A percentile compares a stretch with the other conserved stretches of the same genome.
Conservation (phyloP, 371 early-diverging fungal genomes). For the Chytridium lagenaria region DNA sequence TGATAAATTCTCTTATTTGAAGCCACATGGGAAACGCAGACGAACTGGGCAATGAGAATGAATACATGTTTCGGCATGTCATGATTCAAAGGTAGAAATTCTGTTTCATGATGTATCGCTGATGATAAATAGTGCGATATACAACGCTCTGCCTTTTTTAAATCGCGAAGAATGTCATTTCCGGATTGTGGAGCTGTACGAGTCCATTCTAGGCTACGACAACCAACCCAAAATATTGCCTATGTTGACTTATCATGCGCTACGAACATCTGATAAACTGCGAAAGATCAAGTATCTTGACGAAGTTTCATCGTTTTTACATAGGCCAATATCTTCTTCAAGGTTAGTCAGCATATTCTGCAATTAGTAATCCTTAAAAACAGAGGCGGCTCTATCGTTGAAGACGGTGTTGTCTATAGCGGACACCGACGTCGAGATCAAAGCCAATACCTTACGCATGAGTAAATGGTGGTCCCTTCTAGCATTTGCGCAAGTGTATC, state of each 20-base stretch:
- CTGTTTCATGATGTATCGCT: not conserved
- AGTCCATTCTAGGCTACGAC: not conserved
- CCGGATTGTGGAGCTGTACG: constrained; percentile 7
- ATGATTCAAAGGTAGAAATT: constrained; percentile 20
- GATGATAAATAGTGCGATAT: constrained; percentile 3
- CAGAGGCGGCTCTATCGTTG: constrained; percentile 1
- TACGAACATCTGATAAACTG: not conserved
- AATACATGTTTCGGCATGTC: constrained; percentile 8
- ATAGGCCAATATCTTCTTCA: constrained; percentile 5
- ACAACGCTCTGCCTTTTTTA: constrained; percentile 2
- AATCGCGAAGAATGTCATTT: constrained; percentile 1
- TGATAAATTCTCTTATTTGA: not conserved
- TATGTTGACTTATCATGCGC: constrained; percentile 7
- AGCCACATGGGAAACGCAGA: not conserved
- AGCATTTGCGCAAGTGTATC: not conserved
- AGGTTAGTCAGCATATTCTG: not conserved
- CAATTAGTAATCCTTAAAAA: not conserved
- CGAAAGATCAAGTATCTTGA: constrained; percentile 11
- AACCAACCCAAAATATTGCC: not conserved
- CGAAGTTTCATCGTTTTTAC: not conserved
- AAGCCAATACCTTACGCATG: not conserved
- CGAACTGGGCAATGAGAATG: not conserved
- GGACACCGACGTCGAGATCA: not conserved
- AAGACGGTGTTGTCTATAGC: not conserved
- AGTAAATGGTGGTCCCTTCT: constrained; percentile 11